Evolutionary conservation across 176 grass and related monocot species (phyloP).

Genomic region (Poa pratensis): DNA sequence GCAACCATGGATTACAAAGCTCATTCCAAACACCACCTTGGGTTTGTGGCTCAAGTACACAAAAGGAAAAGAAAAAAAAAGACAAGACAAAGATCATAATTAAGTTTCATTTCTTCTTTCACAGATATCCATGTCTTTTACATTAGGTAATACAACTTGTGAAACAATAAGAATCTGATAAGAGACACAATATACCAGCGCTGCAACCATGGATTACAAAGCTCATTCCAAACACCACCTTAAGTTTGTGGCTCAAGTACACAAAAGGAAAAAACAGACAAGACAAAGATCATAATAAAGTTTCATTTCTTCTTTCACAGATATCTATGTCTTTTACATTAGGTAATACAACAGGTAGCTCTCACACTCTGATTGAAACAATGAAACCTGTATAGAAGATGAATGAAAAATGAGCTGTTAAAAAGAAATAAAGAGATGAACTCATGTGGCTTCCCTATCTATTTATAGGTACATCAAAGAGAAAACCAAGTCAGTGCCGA

Average conservation of each 20-base stretch:
- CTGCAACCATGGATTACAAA: background rate
- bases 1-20: background rate
- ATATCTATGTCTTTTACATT: constrained; percentile 43
- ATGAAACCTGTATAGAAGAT: constrained; percentile 40
- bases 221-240: background rate
- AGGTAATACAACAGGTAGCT: constrained; percentile 25
- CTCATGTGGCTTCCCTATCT: background rate
- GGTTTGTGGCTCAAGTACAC: background rate
- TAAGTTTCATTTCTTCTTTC: constrained; percentile 33
- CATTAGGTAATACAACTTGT: constrained; percentile 23
- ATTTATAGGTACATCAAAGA: background rate
- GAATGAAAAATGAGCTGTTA: constrained; percentile 20
- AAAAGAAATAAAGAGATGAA: constrained; percentile 9
- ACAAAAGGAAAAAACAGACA: background rate
- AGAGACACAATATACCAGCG: background rate
- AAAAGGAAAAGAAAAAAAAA: background rate
- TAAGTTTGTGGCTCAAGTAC: background rate
- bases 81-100: background rate
- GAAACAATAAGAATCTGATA: background rate
- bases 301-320: constrained; percentile 37
- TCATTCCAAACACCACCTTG: background rate
- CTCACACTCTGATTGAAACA: constrained; percentile 22
- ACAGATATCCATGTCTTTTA: constrained; percentile 31
- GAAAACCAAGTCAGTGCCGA: background rate
- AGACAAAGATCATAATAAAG: background rate